These are phyloP conservation scores for Handroanthus guayacan DNA, from an alignment of 257 asterid species.

Conservation along the genomic window DNA sequence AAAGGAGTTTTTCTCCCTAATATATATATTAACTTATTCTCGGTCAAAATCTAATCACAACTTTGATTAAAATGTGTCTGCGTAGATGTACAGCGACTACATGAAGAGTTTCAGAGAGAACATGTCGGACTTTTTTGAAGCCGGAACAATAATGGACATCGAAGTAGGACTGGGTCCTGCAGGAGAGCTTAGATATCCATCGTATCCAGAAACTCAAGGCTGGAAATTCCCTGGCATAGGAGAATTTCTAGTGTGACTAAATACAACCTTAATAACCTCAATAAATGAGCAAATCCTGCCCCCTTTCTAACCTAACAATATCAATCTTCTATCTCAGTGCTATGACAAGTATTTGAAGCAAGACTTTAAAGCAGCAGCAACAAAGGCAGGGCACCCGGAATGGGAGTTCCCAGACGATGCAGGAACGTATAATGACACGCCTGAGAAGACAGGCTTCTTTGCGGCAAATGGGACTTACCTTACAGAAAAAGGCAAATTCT, in stretches of 20 bases:
- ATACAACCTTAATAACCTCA: neutral
- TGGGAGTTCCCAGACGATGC: conserved; percentile 70
- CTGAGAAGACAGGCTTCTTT: conserved; percentile 69
- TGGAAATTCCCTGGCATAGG: conserved; percentile 88
- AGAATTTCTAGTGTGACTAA: conserved; percentile 68
- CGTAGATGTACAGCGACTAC: conserved; percentile 76
- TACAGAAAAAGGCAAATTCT: conserved; percentile 74
- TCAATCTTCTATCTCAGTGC: conserved; percentile 49
- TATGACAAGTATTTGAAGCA: conserved; percentile 72
- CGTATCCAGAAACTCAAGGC: conserved; percentile 77
- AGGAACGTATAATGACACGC: conserved; percentile 63
- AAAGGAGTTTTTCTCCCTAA: no score
- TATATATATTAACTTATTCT: neutral
- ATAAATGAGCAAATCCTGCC: neutral
- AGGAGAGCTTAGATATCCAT: conserved; percentile 86
- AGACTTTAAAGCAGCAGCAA: conserved; percentile 61
- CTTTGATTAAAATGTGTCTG: conserved; percentile 1
- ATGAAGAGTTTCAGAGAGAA: conserved; percentile 77
- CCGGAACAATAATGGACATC: conserved; percentile 65
- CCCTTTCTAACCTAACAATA: no score
- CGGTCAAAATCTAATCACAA: neutral
- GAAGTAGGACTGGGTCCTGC: conserved; percentile 95
- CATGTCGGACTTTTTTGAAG: conserved; percentile 63
- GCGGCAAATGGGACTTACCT: conserved; percentile 63
- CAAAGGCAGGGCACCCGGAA: conserved; percentile 62